phyloP scores from a whole-genome alignment of 2,329 filamentous ascomycete genomes.

The Fusarium sp. region DNA sequence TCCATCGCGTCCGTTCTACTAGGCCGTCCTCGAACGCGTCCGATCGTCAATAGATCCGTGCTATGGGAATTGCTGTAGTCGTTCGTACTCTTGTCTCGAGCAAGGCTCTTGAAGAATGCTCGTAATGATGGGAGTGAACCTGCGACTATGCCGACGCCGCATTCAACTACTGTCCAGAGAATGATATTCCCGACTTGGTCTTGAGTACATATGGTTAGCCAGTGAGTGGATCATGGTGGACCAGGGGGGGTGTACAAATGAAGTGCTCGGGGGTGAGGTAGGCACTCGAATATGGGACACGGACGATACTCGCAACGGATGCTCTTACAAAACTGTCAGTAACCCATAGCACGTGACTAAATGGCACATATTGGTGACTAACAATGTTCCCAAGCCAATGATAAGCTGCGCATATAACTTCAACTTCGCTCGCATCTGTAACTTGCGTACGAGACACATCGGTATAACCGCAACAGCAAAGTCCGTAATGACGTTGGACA shows the following conservation, averaged over 20 bases:
- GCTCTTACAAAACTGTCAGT: background rate
- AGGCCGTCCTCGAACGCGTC: background rate
- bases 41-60: slow-evolving; percentile 3
- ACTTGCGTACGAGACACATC: too few relatives aligned
- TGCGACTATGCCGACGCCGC: background rate
- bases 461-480: too few relatives aligned
- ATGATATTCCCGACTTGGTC: slow-evolving; percentile 14
- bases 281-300: background rate
- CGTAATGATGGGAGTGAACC: slow-evolving; percentile 2
- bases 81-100: background rate
- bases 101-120: slow-evolving; percentile 11
- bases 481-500: too few relatives aligned
- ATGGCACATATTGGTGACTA: too few relatives aligned
- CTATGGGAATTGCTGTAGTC: background rate
- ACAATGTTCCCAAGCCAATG: too few relatives aligned
- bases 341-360: too few relatives aligned
- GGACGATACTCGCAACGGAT: background rate
- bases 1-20: background rate
- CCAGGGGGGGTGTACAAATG: background rate
- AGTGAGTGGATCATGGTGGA: too few relatives aligned
- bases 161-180: slow-evolving; percentile 15
- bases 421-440: too few relatives aligned
- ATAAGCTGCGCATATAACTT: too few relatives aligned
- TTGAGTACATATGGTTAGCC: background rate
- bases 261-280: background rate